phyloP scores from a whole-genome alignment of 139 green algal species.

The Limnomonas spitsbergensis region DNA sequence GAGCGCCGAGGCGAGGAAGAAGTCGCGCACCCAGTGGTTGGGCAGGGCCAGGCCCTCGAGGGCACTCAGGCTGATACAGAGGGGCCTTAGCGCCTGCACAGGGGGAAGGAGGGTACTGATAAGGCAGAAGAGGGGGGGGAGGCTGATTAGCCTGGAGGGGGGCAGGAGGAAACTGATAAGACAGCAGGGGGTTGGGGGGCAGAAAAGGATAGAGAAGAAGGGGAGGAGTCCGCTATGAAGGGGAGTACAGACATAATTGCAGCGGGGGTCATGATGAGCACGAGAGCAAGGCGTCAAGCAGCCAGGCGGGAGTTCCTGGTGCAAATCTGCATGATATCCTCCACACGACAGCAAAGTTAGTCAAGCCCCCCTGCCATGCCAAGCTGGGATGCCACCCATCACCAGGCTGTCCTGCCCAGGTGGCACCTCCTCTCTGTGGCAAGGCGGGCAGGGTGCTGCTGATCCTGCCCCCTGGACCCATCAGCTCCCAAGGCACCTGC shows the following conservation, averaged over 20 bases:
- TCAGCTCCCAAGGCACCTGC: no score
- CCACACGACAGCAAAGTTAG: no score
- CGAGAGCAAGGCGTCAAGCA: no score
- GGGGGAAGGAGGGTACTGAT: neutral
- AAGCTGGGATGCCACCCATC: no score
- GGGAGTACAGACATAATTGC: neutral
- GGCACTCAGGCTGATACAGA: neutral
- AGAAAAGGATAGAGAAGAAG: neutral
- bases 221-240: neutral
- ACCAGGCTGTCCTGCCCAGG: constrained; percentile 1
- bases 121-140: neutral
- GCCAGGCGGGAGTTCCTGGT: no score
- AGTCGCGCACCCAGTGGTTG: constrained; percentile 70
- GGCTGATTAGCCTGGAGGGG: neutral
- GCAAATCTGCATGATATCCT: no score
- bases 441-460: no score
- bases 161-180: neutral
- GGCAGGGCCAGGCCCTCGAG: constrained; percentile 44
- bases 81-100: constrained; percentile 62
- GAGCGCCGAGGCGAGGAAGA: constrained; percentile 68
- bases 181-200: neutral
- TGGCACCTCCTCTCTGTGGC: no score
- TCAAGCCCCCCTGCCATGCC: no score
- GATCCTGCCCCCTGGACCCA: no score
- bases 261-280: no score